phyloP scores from a whole-genome alignment of 2,329 filamentous ascomycete genomes.

The Xylariaceae sp. region DNA sequence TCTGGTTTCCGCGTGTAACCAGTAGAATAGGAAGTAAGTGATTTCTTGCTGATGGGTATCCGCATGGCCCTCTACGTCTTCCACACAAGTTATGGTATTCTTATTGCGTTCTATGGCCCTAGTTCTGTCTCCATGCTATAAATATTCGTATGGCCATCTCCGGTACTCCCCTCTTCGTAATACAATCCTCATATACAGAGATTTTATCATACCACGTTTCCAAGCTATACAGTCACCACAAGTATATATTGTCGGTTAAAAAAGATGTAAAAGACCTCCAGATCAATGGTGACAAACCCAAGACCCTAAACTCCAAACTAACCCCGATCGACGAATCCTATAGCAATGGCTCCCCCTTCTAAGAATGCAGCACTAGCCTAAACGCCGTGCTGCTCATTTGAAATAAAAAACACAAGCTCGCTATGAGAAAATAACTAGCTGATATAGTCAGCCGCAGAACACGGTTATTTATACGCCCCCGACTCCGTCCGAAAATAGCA shows the following conservation, averaged over 20 bases:
- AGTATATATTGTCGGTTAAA: background rate
- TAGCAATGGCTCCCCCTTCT: conserved; percentile 4
- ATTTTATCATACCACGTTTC: conserved; percentile 2
- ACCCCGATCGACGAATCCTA: background rate
- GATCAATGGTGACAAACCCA: background rate
- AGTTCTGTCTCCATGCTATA: background rate
- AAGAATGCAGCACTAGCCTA: conserved; percentile 5
- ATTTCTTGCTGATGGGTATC: background rate
- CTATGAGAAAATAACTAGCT: background rate
- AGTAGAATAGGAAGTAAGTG: background rate
- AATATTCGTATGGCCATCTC: conserved; percentile 5
- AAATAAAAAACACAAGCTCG: conserved; percentile 6
- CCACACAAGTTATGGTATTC: background rate
- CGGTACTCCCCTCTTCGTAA: conserved; percentile 1
- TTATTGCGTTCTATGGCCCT: conserved; percentile 8
- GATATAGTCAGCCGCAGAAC: background rate
- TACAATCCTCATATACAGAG: background rate
- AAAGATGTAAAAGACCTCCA: background rate
- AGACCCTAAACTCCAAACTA: background rate
- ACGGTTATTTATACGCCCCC: conserved; percentile 34
- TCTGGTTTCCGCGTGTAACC: background rate
- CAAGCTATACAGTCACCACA: background rate
- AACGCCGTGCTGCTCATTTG: conserved; percentile 24
- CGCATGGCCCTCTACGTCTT: background rate
- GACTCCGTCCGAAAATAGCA: conserved; percentile 42